Evolutionary conservation across 2,329 filamentous ascomycete genomes (phyloP), one percentile per base, ranked within the genome.

Genomic region (Monilinia vaccinii-corymbosi): DNA sequence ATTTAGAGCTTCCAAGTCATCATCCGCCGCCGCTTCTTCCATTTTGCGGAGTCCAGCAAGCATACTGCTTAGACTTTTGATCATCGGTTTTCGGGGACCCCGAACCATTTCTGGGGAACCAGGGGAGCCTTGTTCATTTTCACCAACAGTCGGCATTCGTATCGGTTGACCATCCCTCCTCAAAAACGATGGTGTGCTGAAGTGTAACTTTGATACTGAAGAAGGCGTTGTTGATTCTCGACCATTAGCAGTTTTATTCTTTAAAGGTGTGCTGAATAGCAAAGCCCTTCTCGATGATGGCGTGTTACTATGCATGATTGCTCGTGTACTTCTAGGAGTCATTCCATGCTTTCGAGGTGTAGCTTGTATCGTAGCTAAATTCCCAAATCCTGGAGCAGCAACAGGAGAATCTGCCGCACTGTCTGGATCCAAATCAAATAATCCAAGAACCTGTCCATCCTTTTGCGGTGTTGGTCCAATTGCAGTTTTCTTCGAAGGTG

Each of bases 401-500:
- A 32, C 40, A 4, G 68, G 68, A 16, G 66, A 64, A 25, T 80
- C 79, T 1, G 81, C 80, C 6, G 79, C 80, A 36, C 60, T 61
- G 46, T 76, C 75, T 60, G 81, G 78, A 31, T 77, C 75, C 9
- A 91, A 75, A 69, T 93, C 89, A 70, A 94, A 94, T 21, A 94
- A 75, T 5, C 89, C 88, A 2, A 94, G 77, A 1, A 91, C 85
- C 23, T 83, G 82, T 32, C 89, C 89, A 71, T 93, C 87, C 63
- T 85, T 84, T 69, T 93, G 89, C 3, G 89, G 89, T 14, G 89
- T 94, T 1, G 89, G 89, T 2, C 88, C 88, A 62, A 94, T 81
- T 0, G 79, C 81, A 6, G 81, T 84, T 2, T 82, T 81, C 13
- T 79, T 76, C 0, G 74, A 74, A 1, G 84, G 81, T 60, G 81